These are phyloP conservation scores for Cryptococcus neoformans DNA, from an alignment of 1,284 basidiomycete species.

Conservation along the genomic window DNA sequence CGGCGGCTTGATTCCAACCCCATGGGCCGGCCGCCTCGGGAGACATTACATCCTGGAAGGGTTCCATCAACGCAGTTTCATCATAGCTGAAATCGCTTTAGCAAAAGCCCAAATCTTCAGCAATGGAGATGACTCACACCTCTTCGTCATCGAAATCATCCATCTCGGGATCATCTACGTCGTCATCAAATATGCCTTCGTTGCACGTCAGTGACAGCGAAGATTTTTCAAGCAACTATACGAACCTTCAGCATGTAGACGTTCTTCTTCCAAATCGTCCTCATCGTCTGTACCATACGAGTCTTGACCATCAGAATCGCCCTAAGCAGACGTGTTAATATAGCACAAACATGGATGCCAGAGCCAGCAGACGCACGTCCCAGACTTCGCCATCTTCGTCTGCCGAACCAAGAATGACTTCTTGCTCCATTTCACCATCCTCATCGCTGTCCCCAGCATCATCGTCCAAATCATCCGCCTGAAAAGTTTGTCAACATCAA, in stretches of 20 bases:
- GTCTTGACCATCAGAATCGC: constrained; percentile 26
- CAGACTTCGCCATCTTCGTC: constrained; percentile 33
- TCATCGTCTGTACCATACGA: constrained; percentile 17
- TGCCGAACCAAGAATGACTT: constrained; percentile 21
- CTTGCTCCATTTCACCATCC: constrained; percentile 39
- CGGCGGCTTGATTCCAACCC: constrained; percentile 25
- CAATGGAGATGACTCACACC: constrained; percentile 31
- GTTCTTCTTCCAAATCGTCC: constrained; percentile 19
- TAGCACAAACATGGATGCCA: not conserved
- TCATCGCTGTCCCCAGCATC: constrained; percentile 44
- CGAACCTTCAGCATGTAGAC: constrained; percentile 12
- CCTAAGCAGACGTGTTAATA: constrained; percentile 8
- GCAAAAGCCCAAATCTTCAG: not conserved
- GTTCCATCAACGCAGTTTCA: constrained; percentile 22
- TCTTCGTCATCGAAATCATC: constrained; percentile 42
- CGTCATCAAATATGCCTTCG: constrained; percentile 39
- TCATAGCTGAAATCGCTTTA: constrained; percentile 13
- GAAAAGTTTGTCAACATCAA: not conserved
- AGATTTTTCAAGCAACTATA: not conserved
- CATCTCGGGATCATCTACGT: constrained; percentile 55
- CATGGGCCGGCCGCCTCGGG: constrained; percentile 20
- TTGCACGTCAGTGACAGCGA: not conserved
- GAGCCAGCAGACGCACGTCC: constrained; percentile 22
- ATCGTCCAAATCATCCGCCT: constrained; percentile 35
- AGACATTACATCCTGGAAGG: constrained; percentile 1